Percentiles rank a stretch among this genome's conserved stretches.
These are phyloP conservation scores for Emericellopsis cladophorae DNA, from an alignment of 2,329 filamentous ascomycete genomes.

Conservation along the genomic window DNA sequence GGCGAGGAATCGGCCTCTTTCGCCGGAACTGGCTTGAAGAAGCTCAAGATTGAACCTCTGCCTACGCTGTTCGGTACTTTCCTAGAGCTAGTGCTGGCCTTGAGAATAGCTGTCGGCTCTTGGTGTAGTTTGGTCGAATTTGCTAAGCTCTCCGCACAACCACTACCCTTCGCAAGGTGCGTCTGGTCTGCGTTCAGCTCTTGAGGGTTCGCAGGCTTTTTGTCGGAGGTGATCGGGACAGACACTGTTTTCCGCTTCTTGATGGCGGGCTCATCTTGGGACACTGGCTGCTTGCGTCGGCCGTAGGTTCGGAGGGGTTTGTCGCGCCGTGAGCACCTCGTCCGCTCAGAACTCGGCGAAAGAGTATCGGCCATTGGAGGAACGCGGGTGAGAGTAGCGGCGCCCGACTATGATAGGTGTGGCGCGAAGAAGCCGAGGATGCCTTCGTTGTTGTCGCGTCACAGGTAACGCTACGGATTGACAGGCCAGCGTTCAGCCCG, in stretches of 20 bases:
- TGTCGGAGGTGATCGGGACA: neutral
- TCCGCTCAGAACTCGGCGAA: no score
- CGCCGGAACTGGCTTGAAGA: slow-evolving; percentile 22
- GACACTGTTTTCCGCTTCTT: slow-evolving; percentile 12
- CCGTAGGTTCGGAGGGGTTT: slow-evolving; percentile 27
- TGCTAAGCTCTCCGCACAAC: no score
- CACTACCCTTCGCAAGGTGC: no score
- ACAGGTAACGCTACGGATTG: slow-evolving; percentile 1
- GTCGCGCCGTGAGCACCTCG: slow-evolving; percentile 9
- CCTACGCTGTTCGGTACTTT: neutral
- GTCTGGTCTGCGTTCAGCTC: neutral
- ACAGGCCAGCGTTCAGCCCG: slow-evolving; percentile 17
- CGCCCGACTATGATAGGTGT: no score
- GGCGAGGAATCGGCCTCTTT: neutral
- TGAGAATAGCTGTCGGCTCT: no score
- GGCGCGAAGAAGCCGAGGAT: no score
- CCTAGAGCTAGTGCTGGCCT: no score
- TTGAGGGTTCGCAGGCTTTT: neutral
- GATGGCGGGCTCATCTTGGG: slow-evolving; percentile 10
- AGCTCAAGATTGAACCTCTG: slow-evolving; percentile 25
- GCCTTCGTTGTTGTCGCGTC: no score
- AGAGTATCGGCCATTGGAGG: no score
- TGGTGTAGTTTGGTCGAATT: no score
- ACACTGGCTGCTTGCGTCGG: slow-evolving; percentile 13
- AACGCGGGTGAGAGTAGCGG: slow-evolving; percentile 1